Evolutionary conservation across 345 rosid species (phyloP).

Genomic region (Linum tenue): DNA sequence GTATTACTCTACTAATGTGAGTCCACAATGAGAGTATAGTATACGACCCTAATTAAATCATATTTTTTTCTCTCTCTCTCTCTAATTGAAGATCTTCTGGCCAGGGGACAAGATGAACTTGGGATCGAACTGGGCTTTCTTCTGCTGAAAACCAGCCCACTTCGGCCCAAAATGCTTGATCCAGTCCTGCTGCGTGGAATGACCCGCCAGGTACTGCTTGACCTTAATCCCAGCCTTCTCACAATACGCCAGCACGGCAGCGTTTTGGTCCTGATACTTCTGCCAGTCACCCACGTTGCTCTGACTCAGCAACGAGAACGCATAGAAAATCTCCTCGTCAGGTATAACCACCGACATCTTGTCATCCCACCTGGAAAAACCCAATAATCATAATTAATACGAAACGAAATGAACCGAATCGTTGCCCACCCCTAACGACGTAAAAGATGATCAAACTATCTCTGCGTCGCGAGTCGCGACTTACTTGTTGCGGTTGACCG

Average conservation of each 20-base stretch:
- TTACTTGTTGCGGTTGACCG: conserved; percentile 19
- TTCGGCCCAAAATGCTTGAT: conserved; percentile 16
- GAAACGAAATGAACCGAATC: not conserved
- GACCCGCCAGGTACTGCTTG: conserved; percentile 14
- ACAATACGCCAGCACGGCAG: conserved; percentile 10
- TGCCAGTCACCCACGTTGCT: conserved; percentile 9
- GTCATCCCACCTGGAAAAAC: conserved; percentile 14
- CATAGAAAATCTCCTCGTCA: conserved; percentile 19
- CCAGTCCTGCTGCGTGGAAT: conserved; percentile 15
- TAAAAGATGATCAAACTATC: too few species aligned
- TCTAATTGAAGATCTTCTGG: conserved; percentile 1
- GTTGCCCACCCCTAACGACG: not conserved
- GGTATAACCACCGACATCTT: conserved; percentile 17
- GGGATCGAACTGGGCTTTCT: conserved; percentile 17
- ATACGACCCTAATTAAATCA: not conserved
- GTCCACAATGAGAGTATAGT: not conserved
- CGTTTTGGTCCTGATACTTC: conserved; percentile 11
- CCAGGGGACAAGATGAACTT: conserved; percentile 3
- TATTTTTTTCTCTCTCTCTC: not conserved
- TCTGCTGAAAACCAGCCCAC: conserved; percentile 13
- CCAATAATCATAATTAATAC: not conserved
- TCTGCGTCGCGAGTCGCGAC: too few species aligned
- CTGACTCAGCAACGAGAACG: conserved; percentile 5
- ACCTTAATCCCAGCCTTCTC: conserved; percentile 7
- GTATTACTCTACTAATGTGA: too few species aligned